Evolutionary conservation across 2,329 filamentous ascomycete genomes (phyloP).

Genomic region (Aspergillus sp.): DNA sequence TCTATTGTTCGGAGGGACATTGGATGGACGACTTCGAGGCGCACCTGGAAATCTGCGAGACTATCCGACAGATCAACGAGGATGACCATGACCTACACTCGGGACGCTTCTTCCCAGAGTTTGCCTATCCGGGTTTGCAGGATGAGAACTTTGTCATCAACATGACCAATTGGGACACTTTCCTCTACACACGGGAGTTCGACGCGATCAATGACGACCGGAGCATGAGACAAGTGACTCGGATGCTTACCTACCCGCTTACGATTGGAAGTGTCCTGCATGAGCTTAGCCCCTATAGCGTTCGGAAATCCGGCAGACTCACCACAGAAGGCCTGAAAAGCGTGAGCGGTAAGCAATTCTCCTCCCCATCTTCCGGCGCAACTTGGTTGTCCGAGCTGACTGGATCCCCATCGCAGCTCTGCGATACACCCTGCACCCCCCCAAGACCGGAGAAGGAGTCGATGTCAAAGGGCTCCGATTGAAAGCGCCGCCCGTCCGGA

Average conservation of each 20-base stretch:
- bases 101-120: conserved; percentile 89
- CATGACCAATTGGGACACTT: conserved; percentile 98
- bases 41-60: conserved; percentile 90
- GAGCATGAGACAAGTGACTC: conserved; percentile 87
- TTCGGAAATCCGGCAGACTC: conserved; percentile 71
- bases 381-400: neutral
- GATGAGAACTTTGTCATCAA: conserved; percentile 92
- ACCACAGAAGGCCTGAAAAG: conserved; percentile 91
- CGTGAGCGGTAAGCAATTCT: conserved; percentile 69
- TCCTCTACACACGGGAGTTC: conserved; percentile 89
- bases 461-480: conserved; percentile 77
- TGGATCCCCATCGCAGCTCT: conserved; percentile 58
- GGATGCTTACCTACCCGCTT: conserved; percentile 87
- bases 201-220: conserved; percentile 87
- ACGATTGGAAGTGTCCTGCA: conserved; percentile 90
- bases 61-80: conserved; percentile 89
- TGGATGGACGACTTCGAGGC: conserved; percentile 95
- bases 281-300: conserved; percentile 88
- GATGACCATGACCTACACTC: conserved; percentile 94
- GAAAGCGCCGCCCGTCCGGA: conserved; percentile 80
- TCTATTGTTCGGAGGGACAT: conserved; percentile 91
- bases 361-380: neutral
- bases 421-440: conserved; percentile 90
- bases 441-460: conserved; percentile 70
- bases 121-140: conserved; percentile 83